Base-by-base conservation (phyloP, 345 rosid genomes). In the Excoecaria agallocha region DNA sequence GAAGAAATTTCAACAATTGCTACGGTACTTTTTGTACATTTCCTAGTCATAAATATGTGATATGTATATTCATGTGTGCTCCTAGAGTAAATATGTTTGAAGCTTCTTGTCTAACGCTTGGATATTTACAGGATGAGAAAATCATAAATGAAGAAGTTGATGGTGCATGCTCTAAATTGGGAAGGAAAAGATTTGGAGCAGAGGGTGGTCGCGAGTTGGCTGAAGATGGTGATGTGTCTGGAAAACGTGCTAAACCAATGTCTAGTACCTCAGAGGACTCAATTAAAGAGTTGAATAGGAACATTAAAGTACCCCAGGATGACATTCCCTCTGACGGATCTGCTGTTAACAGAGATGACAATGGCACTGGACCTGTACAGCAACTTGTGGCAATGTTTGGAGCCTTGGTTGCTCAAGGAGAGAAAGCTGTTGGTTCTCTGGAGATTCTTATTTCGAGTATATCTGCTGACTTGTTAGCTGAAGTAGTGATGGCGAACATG, bases 401-500 rank as follows among this genome's bases (percentile, higher is more conserved):
- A 65, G 93, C 88, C 66, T 87, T 95, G 87, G 96, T 95, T 85
- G 96, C 98, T 74, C 97, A 95, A 84, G 98, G 98, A 81, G 99
- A 90, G 85, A 87, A 86, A 51, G 99, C 97, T 81, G 82, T 89
- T 83, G 91, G 87, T 66, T 85, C 91, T 69, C 75, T 95, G 77
- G 97, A 90, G 85, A 86, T 91, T 85, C 97, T 95, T 79, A 95
- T 95, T 86, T 87, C 98, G 69, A 93, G 89, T 74, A 91, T 95
- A 72, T 90, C 93, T 52, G 90, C 96, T 13, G 99, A 95, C 89
- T 86, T 95, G 84, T 93, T 95, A 57, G 96, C 98, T 22, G 99
- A 95, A 74, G 92, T 95, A 65, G 99, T 95, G 79, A 93, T 95
- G 88, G 89, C 97, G 79, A 93, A 95, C 79, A 95, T 95, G 96